Evolutionary conservation across 202 grass and related monocot species (phyloP), one percentile per base, ranked within the genome.

Genomic region (Carex arenaria): DNA sequence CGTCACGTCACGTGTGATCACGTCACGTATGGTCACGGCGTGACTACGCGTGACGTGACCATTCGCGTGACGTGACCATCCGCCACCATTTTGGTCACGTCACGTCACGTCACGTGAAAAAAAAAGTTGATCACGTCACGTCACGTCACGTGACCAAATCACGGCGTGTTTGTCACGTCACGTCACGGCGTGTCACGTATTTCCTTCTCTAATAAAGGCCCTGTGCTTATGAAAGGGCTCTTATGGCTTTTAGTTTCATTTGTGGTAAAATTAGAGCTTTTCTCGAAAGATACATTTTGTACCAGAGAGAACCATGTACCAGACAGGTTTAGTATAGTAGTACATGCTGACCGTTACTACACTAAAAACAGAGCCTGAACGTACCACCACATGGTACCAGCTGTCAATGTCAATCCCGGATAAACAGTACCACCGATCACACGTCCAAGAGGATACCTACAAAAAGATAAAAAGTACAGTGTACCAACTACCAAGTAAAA

Each of bases 391-490:
- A 99, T 99, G 36, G 93, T 89, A 88, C 97, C 97, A 67, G 97
- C 93, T 70, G 97, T 99, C 81, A 99, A 86, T 69, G 97, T 99
- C 76, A 99, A 91, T 64, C 97, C 97, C 84, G 97, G 97, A 90
- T 96, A 99, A 74, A 96, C 93, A 76, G 97, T 99, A 69, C 93
- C 97, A 68, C 97, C 97, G 55, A 99, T 99, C 75, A 99, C 97
- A 89, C 93, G 97, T 51, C 97, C 97, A 86, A 96, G 97, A 65
- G 97, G 97, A 72, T 99, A 99, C 97, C 93, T 99, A 68, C 20
- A 85, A 51, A 49, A 86, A 59, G 78, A 70, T 47, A 52, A 83
- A 19, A 77, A 63, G 2, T 42, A 72, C 34, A 60, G 45, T n/a
- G 38, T 47, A 81, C 43, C 28, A 15, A 54, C 26, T 47, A 81